Base-by-base conservation (phyloP, 345 rosid species). In the Theobroma cacao region DNA sequence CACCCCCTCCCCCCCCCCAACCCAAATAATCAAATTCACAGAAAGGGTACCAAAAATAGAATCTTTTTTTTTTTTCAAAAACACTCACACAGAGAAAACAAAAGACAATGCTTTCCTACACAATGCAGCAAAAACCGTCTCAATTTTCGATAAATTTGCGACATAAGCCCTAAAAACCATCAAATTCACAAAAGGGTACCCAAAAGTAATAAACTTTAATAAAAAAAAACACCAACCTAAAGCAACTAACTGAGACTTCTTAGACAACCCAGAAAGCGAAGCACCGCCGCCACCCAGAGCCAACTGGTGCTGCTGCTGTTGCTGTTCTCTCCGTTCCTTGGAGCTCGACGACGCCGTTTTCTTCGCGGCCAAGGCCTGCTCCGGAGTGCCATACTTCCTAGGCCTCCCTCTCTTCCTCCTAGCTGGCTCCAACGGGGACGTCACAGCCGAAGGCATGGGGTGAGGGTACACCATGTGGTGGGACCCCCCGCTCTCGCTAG, bases 371-470 rank as follows among this genome's bases (percentile, higher is more conserved):
- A 92, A 60, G 61, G 97, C 99, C 76, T 89, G 95, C 56, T 95
- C 98, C 17, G 94, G 98, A 24, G 99, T 96, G 1, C 89, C 98
- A 74, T 96, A 94, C 95, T 96, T 96, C 85, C 99, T 85, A 8
- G 98, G 99, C 56, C 99, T 82, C 3, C 99, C 99, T 30, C 99
- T 85, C 91, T 89, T 96, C 87, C 95, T 84, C 88, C 84, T 88
- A 3, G 91, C 82, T 0, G 91, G 83, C 80, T 90, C 95, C 69
- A 86, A 82, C 33, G 90, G 89, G 22, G 88, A 87, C 43, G 86
- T 83, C 75, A 88, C 88, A 41, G 87, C 92, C 4, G 95, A 86
- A 1, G 98, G 88, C 20, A 89, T 87, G 0, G 97, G 86, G 89
- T 86, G 94, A 13, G 94, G 90, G 72, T 80, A 88, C 52, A 88